These are phyloP conservation scores for Geum urbanum DNA, from an alignment of 306 rosid genomes.

Conservation along the genomic window DNA sequence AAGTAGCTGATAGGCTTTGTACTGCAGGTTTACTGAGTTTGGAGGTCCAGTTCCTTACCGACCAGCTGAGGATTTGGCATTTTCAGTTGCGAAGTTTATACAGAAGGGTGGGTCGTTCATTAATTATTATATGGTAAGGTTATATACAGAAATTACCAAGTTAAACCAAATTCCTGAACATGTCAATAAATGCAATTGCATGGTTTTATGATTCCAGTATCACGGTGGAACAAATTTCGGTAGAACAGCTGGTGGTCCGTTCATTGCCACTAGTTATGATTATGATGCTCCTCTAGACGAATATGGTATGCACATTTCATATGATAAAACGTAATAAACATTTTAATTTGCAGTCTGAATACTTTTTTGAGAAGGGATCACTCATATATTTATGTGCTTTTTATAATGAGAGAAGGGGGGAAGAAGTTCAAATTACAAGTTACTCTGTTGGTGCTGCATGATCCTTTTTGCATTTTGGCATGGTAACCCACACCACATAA, in stretches of 20 bases:
- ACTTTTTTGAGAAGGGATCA: not conserved
- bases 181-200: constrained; percentile 20
- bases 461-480: not conserved
- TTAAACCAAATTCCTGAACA: constrained; percentile 7
- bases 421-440: not conserved
- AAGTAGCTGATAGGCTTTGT: not conserved
- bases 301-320: constrained; percentile 52
- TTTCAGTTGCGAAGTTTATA: constrained; percentile 88
- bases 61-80: constrained; percentile 92
- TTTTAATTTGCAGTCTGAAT: constrained; percentile 5
- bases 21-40: constrained; percentile 79
- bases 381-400: constrained; percentile 7
- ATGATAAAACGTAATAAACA: not conserved
- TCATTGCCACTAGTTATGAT: constrained; percentile 93
- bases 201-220: constrained; percentile 50
- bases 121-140: constrained; percentile 85
- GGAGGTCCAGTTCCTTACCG: constrained; percentile 92
- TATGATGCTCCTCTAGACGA: constrained; percentile 98
- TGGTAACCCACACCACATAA: not conserved
- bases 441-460: too few relatives aligned
- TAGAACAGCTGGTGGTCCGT: constrained; percentile 98
- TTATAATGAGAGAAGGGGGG: not conserved
- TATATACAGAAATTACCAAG: constrained; percentile 12
- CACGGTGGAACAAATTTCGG: constrained; percentile 99
- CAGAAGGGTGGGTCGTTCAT: constrained; percentile 93